Base-by-base conservation (phyloP, 768 basidiomycete genomes). In the Suillus brevipes region DNA sequence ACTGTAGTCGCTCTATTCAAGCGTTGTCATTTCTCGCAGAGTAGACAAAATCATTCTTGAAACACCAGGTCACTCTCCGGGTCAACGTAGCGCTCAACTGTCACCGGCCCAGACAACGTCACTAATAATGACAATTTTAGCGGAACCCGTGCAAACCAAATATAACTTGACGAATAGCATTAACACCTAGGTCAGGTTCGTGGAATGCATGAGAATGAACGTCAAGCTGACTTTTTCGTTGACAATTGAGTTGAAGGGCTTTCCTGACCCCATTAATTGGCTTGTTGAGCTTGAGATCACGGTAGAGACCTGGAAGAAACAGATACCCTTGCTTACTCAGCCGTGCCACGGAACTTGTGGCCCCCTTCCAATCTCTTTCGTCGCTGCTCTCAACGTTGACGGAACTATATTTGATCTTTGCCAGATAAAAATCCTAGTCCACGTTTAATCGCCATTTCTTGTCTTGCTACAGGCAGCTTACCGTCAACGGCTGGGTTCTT, bases 381-480 rank as follows among this genome's bases (percentile, higher is more conserved):
- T 58, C 57, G 14, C 25, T 16, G 37, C 40, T 58, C 14, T 36
- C 1, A 36, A 34, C 34, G 20, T 36, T 55, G 53, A 23, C 14
- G 36, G 36, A 56, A 61, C n/a, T 42, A 60, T 43, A 61, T 16
- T n/a, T 20, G 16, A 34, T 59, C 36, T 7, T 36, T 60, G n/a
- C 9, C 23, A 60, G 25, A 60, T 36, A 62, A 36, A 55, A n/a
- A 8, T 23, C 34, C 45, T 36, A 12, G 52, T 59, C 14, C 28
- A 59, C 57, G 72, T 70, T 67, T 68, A 62, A 65, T 66, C 38
- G 59, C 70, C 62, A 68, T 70, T 68, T 69, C 69, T 68, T 65
- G 63, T 69, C 55, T 65, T 71, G 71, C 69, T 56, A 31, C 57
- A 58, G 14, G 25, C 65, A 55, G 12, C 63, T 61, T 28, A 53